Evolutionary conservation across 148 eudicot genomes (phyloP), one percentile per base, ranked within the genome.

Genomic region (Chenopodium suecicum): DNA sequence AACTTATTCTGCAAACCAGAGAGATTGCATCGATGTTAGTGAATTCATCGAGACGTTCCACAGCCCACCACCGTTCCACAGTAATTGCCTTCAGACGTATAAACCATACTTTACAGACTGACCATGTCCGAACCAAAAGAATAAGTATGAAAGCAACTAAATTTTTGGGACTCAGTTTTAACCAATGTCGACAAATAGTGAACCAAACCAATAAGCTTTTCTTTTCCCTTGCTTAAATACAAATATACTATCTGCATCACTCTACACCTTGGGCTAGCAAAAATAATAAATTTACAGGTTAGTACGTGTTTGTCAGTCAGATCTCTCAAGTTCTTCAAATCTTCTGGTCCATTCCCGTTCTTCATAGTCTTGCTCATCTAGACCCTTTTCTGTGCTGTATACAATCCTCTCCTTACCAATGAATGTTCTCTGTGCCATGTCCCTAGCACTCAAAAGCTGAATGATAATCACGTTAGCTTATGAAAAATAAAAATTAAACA

Each of bases 391-490:
- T 29, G 95, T 91, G 83, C 93, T 96, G 82, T 96, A 96, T 63
- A 96, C 90, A 73, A 96, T 94, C 81, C 89, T 84, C 75, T 96
- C 98, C 84, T 91, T 86, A 23, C 99, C 90, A 56, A 96, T 96
- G 70, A 88, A 85, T 16, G 91, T 96, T 83, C 88, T 91, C 84
- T 96, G 90, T 75, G 99, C 92, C 97, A 94, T 92, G 85, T 96
- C 98, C 83, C 98, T 94, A 56, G 98, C 98, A 86, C 93, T 94
- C 82, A 91, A 79, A 80, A 96, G 85, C 99, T 96, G 94, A 68
- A 87, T 4, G 66, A 67, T 48, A 70, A 25, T 76, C 77, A 74
- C 32, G 80, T 75, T 64, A 81, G 77, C 70, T 58, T 22, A 19
- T 29, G n/a, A 60, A 22, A 44, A 82, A 22, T 5, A 13, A 81